These are phyloP conservation scores for Aspergillus sergii DNA, from an alignment of 2,329 filamentous ascomycete genomes.

Conservation along the genomic window DNA sequence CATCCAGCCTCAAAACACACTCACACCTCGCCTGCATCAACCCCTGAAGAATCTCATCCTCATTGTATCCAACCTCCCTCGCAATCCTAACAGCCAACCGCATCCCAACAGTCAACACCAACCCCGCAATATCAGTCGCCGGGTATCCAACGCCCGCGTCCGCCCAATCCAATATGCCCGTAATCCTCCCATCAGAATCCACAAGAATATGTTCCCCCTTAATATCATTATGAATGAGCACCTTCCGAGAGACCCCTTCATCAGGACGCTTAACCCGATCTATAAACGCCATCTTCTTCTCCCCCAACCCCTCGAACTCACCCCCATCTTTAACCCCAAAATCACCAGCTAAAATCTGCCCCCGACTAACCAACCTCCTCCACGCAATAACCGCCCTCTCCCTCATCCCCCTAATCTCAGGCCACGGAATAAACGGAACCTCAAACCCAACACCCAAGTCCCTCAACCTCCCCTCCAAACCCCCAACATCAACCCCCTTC, in stretches of 20 bases:
- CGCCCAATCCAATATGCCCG: conserved; percentile 3
- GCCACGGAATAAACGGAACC: background rate
- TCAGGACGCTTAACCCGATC: background rate
- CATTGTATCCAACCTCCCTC: background rate
- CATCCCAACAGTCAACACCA: conserved; percentile 4
- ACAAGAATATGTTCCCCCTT: conserved; percentile 6
- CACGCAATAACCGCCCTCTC: background rate
- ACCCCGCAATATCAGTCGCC: conserved; percentile 1
- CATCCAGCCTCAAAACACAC: conserved; percentile 7
- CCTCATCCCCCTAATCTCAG: background rate
- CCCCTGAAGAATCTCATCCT: background rate
- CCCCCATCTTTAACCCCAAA: background rate
- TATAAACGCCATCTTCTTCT: conserved; percentile 3
- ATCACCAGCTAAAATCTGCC: background rate
- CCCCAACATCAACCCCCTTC: background rate
- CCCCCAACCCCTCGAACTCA: background rate
- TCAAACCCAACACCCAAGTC: background rate
- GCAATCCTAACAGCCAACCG: background rate
- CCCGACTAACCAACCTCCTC: background rate
- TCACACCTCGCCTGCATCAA: conserved; percentile 3
- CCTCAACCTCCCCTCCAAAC: background rate
- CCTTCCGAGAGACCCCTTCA: background rate
- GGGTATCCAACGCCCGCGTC: conserved; percentile 3
- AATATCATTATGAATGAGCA: conserved; percentile 3
- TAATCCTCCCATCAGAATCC: background rate